Evolutionary conservation across 108 stramenopile species (phyloP), one percentile per base, ranked within the genome.

Genomic region (Nitzschia sp.): DNA sequence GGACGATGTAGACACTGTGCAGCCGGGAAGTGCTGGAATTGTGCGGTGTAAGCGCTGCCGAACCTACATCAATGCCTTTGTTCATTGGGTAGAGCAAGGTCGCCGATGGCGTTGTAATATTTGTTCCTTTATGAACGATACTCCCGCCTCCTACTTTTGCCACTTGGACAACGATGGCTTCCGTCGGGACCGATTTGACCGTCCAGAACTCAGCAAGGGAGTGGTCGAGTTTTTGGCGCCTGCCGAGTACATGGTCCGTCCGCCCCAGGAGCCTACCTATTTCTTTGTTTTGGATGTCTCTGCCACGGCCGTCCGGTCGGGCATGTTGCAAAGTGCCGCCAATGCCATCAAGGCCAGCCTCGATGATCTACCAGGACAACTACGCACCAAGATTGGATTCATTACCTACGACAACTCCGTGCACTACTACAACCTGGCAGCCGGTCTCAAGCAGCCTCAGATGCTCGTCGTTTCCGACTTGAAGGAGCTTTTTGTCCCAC

Each of bases 61-160:
- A 26, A 97, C 98, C 38, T 99, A 99, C 90, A 95, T 99, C 71
- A 99, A 99, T 79, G 96, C 98, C 37, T 99, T 96, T 69, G 98
- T 98, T 14, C 64, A 79, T n/a, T 99, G 96, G 95, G 64, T 91
- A 10, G 96, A 98, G 50, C 93, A 95, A 75, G 98, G 98, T 19
- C 84, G 96, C 19, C 69, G 88, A 64, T 99, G 98, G 98, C 77
- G 94, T 34, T 99, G 98, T 70, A 99, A 99, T 82, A 92, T 99
- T 39, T 99, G 98, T 70, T 87, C 91, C 15, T 86, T 91, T 65
- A 67, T 92, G 61, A 99, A 98, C 71, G 96, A 96, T 69, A 83
- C 82, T 48, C 90, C 96, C 14, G 65, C 92, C 10, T 79, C 91
- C 2, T 99, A 99, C 81, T 97, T 96, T 78, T 96, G 94, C 57